Conservation (phyloP, 2,329 filamentous ascomycete genomes). For the Chaetomium strumarium region DNA sequence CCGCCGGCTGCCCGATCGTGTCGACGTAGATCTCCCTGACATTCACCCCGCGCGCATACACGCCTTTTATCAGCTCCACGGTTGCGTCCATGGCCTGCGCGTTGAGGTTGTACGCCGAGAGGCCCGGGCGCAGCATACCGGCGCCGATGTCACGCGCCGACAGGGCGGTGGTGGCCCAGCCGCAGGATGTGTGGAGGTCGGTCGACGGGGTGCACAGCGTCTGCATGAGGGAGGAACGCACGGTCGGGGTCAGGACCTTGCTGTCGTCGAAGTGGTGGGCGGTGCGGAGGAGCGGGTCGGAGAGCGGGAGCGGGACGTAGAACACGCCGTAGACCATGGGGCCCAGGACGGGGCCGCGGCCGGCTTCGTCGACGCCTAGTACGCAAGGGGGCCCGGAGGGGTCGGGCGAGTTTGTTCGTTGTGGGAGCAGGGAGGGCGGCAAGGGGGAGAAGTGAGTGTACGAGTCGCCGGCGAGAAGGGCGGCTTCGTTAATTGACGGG, state of each 20-base stretch:
- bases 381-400: constrained; percentile 52
- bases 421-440: constrained; percentile 53
- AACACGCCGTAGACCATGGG: constrained; percentile 68
- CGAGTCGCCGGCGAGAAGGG: constrained; percentile 58
- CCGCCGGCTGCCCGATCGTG: constrained; percentile 76
- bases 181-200: constrained; percentile 52
- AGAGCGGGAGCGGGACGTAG: constrained; percentile 66
- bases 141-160: constrained; percentile 79
- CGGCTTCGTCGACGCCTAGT: constrained; percentile 89
- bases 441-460: constrained; percentile 68
- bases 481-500: constrained; percentile 56
- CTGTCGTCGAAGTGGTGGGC: constrained; percentile 91
- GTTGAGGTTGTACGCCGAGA: constrained; percentile 77
- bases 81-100: constrained; percentile 94
- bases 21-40: constrained; percentile 90
- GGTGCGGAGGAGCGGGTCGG: constrained; percentile 67
- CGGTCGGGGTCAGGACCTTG: constrained; percentile 78
- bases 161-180: constrained; percentile 77
- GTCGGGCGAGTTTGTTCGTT: constrained; percentile 28
- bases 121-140: constrained; percentile 63
- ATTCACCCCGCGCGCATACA: constrained; percentile 73
- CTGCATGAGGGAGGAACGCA: constrained; percentile 65
- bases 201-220: constrained; percentile 60
- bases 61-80: constrained; percentile 69
- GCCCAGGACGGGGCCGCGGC: constrained; percentile 86